phyloP scores from a whole-genome alignment of 208 protist species.

The Trichomonas vaginalis region DNA sequence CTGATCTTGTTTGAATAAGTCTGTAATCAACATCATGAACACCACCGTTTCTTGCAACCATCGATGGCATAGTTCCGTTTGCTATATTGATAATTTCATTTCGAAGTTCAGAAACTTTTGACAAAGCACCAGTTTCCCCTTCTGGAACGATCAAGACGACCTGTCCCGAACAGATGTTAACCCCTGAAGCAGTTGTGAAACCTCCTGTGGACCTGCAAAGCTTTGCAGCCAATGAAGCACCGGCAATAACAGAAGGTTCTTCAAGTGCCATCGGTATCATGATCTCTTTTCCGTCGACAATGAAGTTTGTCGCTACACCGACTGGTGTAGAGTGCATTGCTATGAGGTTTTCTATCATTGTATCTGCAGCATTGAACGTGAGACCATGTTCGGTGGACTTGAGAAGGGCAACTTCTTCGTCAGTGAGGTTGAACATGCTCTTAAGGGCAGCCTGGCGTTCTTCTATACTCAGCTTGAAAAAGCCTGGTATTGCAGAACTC shows the following conservation, averaged over 20 bases:
- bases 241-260: constrained; percentile 18
- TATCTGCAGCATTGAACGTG: background rate
- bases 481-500: background rate
- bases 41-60: background rate
- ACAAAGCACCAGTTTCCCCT: no score
- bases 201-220: background rate
- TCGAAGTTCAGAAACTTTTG: background rate
- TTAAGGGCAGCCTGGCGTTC: background rate
- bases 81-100: background rate
- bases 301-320: background rate
- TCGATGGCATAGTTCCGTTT: background rate
- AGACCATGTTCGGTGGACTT: background rate
- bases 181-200: background rate
- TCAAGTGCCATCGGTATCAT: background rate
- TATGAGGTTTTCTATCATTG: constrained; percentile 18
- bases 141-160: background rate
- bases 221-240: background rate
- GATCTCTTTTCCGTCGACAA: background rate
- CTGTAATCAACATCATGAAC: background rate
- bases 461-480: background rate
- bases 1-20: background rate
- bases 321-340: background rate
- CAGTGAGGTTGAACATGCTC: background rate
- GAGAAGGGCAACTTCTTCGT: background rate
- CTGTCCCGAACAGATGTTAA: background rate